Evolutionary conservation across 2,329 filamentous ascomycete species (phyloP).

Genomic region (Cadophora malorum): DNA sequence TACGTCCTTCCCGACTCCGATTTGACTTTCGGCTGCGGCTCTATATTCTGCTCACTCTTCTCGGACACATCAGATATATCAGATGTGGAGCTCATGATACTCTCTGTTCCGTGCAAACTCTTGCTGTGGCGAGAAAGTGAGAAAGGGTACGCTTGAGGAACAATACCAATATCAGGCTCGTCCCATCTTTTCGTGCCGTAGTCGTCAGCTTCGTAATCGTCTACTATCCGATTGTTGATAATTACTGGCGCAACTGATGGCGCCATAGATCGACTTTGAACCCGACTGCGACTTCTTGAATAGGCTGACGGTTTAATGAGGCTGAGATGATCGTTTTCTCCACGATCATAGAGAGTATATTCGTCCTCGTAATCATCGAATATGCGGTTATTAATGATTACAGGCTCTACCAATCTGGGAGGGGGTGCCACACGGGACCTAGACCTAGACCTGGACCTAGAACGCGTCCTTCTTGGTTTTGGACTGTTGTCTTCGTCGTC

Average conservation of each 20-base stretch:
- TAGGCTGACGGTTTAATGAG: not conserved
- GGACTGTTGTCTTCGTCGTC: not conserved
- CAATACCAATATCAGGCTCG: slow-evolving; percentile 6
- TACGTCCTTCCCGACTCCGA: slow-evolving; percentile 7
- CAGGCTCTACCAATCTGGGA: not conserved
- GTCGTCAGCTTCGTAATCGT: slow-evolving; percentile 6
- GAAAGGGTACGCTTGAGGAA: slow-evolving; percentile 16
- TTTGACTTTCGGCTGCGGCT: not conserved
- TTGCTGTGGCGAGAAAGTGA: slow-evolving; percentile 24
- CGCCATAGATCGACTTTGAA: not conserved
- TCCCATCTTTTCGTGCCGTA: not conserved
- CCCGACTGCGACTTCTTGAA: not conserved
- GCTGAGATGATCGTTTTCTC: not conserved
- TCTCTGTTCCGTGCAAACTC: slow-evolving; percentile 19
- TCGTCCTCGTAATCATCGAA: slow-evolving; percentile 3
- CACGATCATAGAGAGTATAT: not conserved
- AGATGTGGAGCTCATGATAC: slow-evolving; percentile 19
- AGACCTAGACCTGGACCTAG: not conserved
- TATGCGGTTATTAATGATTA: slow-evolving; percentile 2
- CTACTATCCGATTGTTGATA: not conserved
- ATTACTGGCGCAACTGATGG: not conserved
- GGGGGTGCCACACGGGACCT: not conserved
- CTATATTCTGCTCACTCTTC: not conserved
- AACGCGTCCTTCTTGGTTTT: not conserved
- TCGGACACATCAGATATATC: slow-evolving; percentile 20